phyloP scores from a whole-genome alignment of 2,329 filamentous ascomycete species.

The Mycosphaerella arachidis region DNA sequence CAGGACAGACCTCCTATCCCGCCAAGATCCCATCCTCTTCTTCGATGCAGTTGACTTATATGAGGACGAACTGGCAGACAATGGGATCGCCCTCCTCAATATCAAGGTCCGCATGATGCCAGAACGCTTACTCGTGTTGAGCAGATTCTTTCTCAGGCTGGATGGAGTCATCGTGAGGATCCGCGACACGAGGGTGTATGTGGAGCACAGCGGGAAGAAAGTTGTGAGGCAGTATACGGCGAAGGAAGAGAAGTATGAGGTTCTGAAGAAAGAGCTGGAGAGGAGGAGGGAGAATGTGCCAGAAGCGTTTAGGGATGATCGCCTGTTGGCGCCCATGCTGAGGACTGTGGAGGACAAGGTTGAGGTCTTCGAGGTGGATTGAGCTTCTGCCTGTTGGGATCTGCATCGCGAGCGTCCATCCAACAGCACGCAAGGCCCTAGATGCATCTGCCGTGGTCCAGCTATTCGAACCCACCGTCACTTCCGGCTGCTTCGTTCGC shows the following conservation, averaged over 20 bases:
- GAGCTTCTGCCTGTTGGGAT: slow-evolving; percentile 5
- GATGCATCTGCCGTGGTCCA: background rate
- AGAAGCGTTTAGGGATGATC: slow-evolving; percentile 72
- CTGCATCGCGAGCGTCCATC: too few species aligned
- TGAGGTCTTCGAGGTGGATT: slow-evolving; percentile 45
- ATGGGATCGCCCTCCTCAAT: slow-evolving; percentile 84
- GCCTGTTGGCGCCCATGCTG: slow-evolving; percentile 65
- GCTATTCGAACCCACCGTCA: too few species aligned
- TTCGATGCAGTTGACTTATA: slow-evolving; percentile 95
- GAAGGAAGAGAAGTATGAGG: slow-evolving; percentile 76
- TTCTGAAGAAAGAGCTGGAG: slow-evolving; percentile 56
- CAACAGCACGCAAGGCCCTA: background rate
- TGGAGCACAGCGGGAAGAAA: slow-evolving; percentile 75
- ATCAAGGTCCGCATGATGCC: slow-evolving; percentile 94
- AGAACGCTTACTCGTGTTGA: slow-evolving; percentile 75
- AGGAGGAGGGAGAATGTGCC: slow-evolving; percentile 69
- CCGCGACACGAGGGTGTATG: slow-evolving; percentile 83
- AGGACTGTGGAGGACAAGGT: slow-evolving; percentile 64
- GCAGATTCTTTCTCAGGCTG: slow-evolving; percentile 84
- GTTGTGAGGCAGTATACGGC: slow-evolving; percentile 86
- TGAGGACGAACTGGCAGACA: slow-evolving; percentile 96
- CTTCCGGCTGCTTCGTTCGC: too few species aligned
- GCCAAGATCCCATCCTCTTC: slow-evolving; percentile 90
- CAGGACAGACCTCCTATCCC: slow-evolving; percentile 78
- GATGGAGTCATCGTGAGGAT: slow-evolving; percentile 86